Conservation (phyloP, 75 land plant genomes). For the Cryptomeria japonica region DNA sequence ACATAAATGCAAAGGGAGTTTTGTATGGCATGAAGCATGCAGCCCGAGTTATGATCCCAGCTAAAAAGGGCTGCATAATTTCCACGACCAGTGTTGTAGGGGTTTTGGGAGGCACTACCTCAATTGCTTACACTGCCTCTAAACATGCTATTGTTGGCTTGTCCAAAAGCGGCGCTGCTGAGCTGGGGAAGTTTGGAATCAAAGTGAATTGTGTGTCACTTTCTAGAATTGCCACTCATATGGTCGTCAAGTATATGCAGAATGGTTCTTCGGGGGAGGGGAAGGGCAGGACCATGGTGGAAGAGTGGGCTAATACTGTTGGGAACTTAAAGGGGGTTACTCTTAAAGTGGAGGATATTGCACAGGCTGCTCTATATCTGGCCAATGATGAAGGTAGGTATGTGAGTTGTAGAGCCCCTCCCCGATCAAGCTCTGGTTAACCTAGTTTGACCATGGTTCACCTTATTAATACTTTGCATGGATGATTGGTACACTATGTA, state of each 20-base stretch:
- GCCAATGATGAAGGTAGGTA: not conserved
- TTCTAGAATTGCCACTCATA: not conserved
- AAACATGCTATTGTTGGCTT: not conserved
- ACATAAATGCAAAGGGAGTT: no score
- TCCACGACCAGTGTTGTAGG: not conserved
- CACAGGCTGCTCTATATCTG: not conserved
- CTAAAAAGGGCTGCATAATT: not conserved
- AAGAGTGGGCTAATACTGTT: not conserved
- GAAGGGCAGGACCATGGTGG: not conserved
- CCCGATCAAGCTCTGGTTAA: no score
- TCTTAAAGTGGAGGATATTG: not conserved
- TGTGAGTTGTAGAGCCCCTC: no score
- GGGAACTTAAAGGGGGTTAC: not conserved
- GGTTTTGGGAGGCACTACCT: not conserved
- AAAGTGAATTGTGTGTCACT: no score
- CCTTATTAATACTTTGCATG: no score
- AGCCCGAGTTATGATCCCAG: no score
- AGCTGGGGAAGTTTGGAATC: no score
- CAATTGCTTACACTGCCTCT: not conserved
- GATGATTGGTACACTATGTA: no score
- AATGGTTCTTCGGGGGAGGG: not conserved
- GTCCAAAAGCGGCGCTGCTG: no score
- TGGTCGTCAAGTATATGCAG: not conserved
- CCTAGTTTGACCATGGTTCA: no score
- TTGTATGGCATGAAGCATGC: no score